phyloP scores from a whole-genome alignment of 2,329 filamentous ascomycete species.

The Ceratocystis cubensis region DNA sequence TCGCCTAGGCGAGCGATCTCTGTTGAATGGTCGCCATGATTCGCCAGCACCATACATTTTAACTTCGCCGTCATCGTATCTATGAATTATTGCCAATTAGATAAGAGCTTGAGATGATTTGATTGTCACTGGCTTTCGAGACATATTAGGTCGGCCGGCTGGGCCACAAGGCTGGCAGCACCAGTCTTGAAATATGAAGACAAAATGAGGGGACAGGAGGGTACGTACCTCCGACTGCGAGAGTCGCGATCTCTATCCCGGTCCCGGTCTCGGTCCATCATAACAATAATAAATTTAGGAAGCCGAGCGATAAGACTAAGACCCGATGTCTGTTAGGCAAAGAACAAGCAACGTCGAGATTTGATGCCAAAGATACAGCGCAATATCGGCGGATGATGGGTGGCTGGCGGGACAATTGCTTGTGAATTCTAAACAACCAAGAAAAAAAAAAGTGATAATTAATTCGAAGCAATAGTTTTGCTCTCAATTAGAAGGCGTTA shows the following conservation, averaged over 20 bases:
- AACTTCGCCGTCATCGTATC: conserved; percentile 50
- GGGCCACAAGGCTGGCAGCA: not conserved
- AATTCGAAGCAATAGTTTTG: not conserved
- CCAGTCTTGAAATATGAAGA: not conserved
- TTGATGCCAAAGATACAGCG: not conserved
- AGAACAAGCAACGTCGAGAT: not conserved
- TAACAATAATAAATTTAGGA: not conserved
- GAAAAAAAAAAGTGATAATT: not conserved
- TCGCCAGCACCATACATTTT: conserved; percentile 50
- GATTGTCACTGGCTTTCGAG: not conserved
- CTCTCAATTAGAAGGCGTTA: not conserved
- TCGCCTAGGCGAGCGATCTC: conserved; percentile 32
- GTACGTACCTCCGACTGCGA: conserved; percentile 29
- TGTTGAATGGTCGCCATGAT: conserved; percentile 47
- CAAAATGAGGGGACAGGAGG: not conserved
- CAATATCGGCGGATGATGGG: not conserved
- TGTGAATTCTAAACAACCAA: not conserved
- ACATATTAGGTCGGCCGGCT: no score
- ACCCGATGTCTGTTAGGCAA: not conserved
- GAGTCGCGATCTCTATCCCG: conserved; percentile 27
- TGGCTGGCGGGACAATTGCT: not conserved
- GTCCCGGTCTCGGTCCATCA: conserved; percentile 11
- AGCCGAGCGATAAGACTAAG: not conserved
- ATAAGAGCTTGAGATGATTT: not conserved
- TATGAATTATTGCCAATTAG: conserved; percentile 24